Base-by-base conservation (phyloP, 306 rosid genomes). In the Rubus parviflorus region DNA sequence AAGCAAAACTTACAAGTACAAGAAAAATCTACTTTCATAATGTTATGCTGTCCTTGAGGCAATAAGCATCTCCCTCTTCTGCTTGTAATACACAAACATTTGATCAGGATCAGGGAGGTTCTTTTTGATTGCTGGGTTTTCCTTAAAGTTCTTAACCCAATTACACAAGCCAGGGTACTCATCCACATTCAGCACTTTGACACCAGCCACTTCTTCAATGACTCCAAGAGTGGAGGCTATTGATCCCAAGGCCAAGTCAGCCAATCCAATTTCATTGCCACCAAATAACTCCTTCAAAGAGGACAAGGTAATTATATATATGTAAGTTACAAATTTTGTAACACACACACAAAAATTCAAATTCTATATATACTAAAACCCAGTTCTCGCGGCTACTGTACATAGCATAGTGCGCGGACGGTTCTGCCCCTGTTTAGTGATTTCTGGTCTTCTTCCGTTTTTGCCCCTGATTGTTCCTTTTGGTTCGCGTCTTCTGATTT, bases 201-300 rank as follows among this genome's bases (percentile, higher is more conserved):
- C 56, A 48, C 83, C 80, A 47, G 47, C 72, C 6, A 74, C 57
- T 68, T 80, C 76, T 80, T 75, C 83, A 75, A 75, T 75, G 6
- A 14, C 8, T 23, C 56, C 45, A n/a, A 75, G 69, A 64, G 49
- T 68, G 52, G 76, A 74, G 43, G 58, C 70, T 37, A 80, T 75
- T 70, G 70, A 80, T 68, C 83, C 83, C 14, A 80, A 58, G 37
- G 40, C 56, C 72, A 75, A 16, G 65, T 75, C 83, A 40, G 66
- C 13, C 76, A 68, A 22, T 49, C 83, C 80, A 20, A 80, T 61
- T 41, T 69, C 63, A 22, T 68, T 75, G 37, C 80, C 83, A 37
- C 83, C 79, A 40, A 80, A 74, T 37, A 68, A 80, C 16, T 57
- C 42, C 58, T 57, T 75, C 8, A 25, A 41, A 17, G 70, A 17